Conservation (phyloP, 257 asterid genomes). For the Prunella vulgaris region DNA sequence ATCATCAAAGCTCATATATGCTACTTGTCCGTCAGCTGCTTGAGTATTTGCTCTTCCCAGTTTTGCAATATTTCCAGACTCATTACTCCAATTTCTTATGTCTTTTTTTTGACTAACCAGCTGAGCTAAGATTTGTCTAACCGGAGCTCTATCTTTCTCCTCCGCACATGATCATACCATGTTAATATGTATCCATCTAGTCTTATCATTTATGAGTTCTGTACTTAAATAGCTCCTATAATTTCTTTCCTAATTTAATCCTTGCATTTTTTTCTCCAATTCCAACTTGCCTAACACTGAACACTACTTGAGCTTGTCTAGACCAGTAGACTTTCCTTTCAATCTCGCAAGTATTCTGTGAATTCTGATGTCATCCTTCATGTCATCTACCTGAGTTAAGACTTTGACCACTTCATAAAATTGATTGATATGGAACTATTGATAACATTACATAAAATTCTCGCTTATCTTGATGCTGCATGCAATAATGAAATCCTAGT, state of each 20-base stretch:
- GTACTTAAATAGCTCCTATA: background rate
- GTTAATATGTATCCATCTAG: background rate
- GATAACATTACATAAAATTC: background rate
- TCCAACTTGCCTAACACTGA: background rate
- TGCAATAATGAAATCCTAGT: slow-evolving; percentile 4
- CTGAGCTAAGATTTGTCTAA: background rate
- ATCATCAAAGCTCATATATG: background rate
- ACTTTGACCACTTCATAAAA: background rate
- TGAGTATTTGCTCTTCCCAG: background rate
- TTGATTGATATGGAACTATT: background rate
- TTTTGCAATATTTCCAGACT: background rate
- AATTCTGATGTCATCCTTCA: background rate
- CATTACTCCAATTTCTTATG: background rate
- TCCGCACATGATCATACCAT: background rate
- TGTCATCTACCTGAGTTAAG: background rate
- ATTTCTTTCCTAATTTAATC: background rate
- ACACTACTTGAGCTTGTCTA: background rate
- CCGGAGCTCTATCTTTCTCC: background rate
- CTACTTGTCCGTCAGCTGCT: background rate
- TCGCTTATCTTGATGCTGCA: background rate
- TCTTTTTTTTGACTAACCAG: background rate
- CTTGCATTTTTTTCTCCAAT: background rate
- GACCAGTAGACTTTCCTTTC: background rate
- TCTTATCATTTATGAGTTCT: background rate
- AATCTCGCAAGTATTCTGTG: background rate